phyloP scores from a whole-genome alignment of 345 rosid genomes.

The Moringa oleifera region DNA sequence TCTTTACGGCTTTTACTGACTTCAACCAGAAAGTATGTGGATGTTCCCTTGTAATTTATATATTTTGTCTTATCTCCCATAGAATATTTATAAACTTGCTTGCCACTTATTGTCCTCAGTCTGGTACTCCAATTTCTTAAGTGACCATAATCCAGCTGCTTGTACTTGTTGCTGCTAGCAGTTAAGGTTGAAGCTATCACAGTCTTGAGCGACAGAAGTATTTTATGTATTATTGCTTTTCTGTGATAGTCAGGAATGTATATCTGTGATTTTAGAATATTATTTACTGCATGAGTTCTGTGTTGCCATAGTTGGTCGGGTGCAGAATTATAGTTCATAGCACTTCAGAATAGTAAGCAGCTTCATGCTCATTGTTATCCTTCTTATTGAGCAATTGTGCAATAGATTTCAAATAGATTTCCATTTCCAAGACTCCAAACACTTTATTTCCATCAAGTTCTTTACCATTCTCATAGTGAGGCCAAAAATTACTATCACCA shows the following conservation, averaged over 20 bases:
- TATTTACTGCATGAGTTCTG: slow-evolving; percentile 3
- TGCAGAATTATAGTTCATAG: not conserved
- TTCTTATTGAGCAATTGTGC: slow-evolving; percentile 15
- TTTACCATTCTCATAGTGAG: slow-evolving; percentile 45
- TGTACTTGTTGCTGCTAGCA: slow-evolving; percentile 9
- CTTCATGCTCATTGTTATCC: slow-evolving; percentile 8
- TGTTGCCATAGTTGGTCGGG: not conserved
- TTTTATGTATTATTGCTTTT: slow-evolving; percentile 35
- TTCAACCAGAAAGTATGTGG: not conserved
- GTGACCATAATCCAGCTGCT: slow-evolving; percentile 12
- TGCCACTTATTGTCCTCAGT: not conserved
- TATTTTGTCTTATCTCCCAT: slow-evolving; percentile 5
- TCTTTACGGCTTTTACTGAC: slow-evolving; percentile 52
- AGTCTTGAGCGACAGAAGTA: slow-evolving; percentile 26
- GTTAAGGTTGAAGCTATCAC: slow-evolving; percentile 21
- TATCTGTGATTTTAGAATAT: not conserved
- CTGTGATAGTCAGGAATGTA: slow-evolving; percentile 26
- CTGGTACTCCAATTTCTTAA: not conserved
- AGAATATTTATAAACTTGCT: slow-evolving; percentile 5
- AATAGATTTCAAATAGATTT: not conserved
- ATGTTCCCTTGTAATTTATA: slow-evolving; percentile 7
- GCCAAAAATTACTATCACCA: slow-evolving; percentile 36
- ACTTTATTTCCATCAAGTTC: slow-evolving; percentile 29
- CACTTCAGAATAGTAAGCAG: slow-evolving; percentile 5
- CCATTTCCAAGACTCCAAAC: too few species aligned